phyloP scores from a whole-genome alignment of 208 protist species.

The Balamuthia mandrillaris region DNA sequence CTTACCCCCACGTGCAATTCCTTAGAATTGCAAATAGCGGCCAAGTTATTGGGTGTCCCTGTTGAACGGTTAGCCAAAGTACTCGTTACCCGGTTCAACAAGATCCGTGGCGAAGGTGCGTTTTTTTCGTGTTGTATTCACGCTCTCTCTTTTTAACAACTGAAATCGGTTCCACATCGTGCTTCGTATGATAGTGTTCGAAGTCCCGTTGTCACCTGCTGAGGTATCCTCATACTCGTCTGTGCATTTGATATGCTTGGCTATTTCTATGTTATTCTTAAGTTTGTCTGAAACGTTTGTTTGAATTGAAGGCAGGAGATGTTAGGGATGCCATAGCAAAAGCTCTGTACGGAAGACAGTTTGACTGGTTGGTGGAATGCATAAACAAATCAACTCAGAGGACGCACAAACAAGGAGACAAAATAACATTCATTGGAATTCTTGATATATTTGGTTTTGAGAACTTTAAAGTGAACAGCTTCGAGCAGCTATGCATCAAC shows the following conservation, averaged over 20 bases:
- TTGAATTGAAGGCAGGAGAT: conserved; percentile 25
- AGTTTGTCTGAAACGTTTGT: too few relatives aligned
- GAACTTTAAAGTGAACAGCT: conserved; percentile 87
- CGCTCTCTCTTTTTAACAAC: too few relatives aligned
- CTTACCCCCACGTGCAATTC: background rate
- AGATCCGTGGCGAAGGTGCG: conserved; percentile 23
- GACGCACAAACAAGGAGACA: background rate
- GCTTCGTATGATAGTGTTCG: background rate
- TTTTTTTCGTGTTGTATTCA: too few relatives aligned
- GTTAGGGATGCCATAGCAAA: conserved; percentile 32
- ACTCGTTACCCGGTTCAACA: background rate
- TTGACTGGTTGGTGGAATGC: conserved; percentile 32
- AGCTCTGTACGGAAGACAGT: conserved; percentile 24
- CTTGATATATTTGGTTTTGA: conserved; percentile 93
- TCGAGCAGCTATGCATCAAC: conserved; percentile 94
- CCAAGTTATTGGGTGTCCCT: background rate
- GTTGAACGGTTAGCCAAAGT: background rate
- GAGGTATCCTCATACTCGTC: background rate
- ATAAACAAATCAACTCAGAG: conserved; percentile 31
- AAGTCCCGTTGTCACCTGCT: background rate
- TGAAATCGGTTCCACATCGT: background rate
- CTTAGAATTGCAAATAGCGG: background rate
- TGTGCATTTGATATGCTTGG: background rate
- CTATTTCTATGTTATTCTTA: background rate
- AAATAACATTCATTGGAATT: conserved; percentile 36